Percentiles rank a stretch among this genome's conserved stretches.
phyloP scores from a whole-genome alignment of 2,329 filamentous ascomycete genomes.

The Arthroderma uncinatum region DNA sequence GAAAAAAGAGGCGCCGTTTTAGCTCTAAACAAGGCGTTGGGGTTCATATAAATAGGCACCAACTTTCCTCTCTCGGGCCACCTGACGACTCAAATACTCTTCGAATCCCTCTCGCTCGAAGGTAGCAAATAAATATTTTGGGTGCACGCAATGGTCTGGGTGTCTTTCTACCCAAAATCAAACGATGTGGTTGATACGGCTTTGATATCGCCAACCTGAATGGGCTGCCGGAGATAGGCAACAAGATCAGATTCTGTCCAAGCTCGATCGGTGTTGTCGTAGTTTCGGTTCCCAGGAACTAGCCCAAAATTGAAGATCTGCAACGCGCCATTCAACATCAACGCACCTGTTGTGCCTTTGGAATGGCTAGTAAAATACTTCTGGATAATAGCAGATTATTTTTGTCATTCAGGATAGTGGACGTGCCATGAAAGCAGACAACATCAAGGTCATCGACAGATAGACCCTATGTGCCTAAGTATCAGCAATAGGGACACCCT shows the following conservation, averaged over 20 bases:
- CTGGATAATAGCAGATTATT: slow-evolving; percentile 30
- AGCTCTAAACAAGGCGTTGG: slow-evolving; percentile 3
- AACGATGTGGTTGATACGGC: slow-evolving; percentile 35
- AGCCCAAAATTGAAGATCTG: slow-evolving; percentile 27
- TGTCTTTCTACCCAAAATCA: slow-evolving; percentile 39
- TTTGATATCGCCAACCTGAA: slow-evolving; percentile 21
- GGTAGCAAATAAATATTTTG: slow-evolving; percentile 23
- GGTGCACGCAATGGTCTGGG: slow-evolving; percentile 28
- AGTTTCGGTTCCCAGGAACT: slow-evolving; percentile 30
- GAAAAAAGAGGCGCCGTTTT: slow-evolving; percentile 1
- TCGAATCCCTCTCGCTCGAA: background rate
- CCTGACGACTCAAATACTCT: background rate
- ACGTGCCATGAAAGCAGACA: slow-evolving; percentile 34
- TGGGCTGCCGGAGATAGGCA: slow-evolving; percentile 23
- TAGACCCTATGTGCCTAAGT: slow-evolving; percentile 29
- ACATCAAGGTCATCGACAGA: slow-evolving; percentile 31
- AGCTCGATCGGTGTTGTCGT: slow-evolving; percentile 27
- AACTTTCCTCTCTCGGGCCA: background rate
- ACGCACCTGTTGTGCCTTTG: slow-evolving; percentile 30
- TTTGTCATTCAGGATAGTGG: slow-evolving; percentile 30
- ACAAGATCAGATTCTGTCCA: slow-evolving; percentile 25
- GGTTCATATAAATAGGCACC: slow-evolving; percentile 5
- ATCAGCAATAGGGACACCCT: slow-evolving; percentile 27
- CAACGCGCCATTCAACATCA: slow-evolving; percentile 31
- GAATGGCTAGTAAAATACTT: slow-evolving; percentile 29